Conservation (phyloP, 2,329 filamentous ascomycete species). For the Fusarium austroafricanum region DNA sequence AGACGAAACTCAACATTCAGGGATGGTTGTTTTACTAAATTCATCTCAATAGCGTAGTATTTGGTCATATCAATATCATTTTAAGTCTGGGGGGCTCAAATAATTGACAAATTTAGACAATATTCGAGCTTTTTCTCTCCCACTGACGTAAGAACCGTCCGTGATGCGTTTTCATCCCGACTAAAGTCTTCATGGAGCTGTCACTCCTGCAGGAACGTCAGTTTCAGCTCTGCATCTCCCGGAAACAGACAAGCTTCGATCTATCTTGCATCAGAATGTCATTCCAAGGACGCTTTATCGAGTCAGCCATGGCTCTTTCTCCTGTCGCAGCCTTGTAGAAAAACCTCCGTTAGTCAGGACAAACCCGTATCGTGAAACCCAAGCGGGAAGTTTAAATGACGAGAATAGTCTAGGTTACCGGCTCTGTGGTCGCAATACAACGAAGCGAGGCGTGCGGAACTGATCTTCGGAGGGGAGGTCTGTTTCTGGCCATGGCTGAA, state of each 20-base stretch:
- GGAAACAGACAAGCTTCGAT: slow-evolving; percentile 21
- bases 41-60: fast-evolving
- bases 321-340: slow-evolving; percentile 1
- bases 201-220: background rate
- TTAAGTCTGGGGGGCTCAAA: background rate
- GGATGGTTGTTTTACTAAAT: background rate
- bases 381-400: slow-evolving; percentile 37
- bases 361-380: slow-evolving; percentile 34
- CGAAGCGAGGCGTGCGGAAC: slow-evolving; percentile 16
- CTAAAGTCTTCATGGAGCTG: slow-evolving; percentile 11
- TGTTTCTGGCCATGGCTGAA: slow-evolving; percentile 42
- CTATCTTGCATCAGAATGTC: background rate
- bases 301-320: slow-evolving; percentile 8
- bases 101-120: background rate
- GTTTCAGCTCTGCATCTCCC: slow-evolving; percentile 11
- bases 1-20: background rate
- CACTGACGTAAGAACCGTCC: background rate
- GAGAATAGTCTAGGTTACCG: slow-evolving; percentile 36
- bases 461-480: slow-evolving; percentile 28
- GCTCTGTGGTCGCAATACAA: slow-evolving; percentile 38
- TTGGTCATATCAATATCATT: background rate
- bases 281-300: background rate
- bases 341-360: slow-evolving; percentile 12
- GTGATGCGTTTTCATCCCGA: slow-evolving; percentile 13
- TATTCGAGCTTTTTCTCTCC: background rate